phyloP scores from a whole-genome alignment of 2,329 filamentous ascomycete genomes.

The Sporothrix humicola region DNA sequence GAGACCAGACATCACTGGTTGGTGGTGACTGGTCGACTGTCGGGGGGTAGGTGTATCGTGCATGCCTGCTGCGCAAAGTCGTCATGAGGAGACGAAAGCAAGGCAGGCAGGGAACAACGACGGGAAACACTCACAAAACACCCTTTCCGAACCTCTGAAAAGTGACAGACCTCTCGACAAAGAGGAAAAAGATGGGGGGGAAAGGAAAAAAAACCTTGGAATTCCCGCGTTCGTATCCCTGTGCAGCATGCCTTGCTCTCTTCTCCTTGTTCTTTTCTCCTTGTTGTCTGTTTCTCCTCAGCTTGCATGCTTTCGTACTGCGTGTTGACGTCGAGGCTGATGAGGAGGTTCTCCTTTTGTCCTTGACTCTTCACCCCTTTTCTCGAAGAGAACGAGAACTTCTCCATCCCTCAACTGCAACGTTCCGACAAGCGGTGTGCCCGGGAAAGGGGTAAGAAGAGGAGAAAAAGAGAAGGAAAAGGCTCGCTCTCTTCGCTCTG shows the following conservation, averaged over 20 bases:
- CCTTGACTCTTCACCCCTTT: not conserved
- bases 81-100: not conserved
- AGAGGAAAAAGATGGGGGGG: not conserved
- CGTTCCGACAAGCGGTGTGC: conserved; percentile 17
- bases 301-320: not conserved
- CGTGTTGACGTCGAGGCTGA: not conserved
- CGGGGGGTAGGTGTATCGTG: conserved; percentile 14
- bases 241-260: not conserved
- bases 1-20: not conserved
- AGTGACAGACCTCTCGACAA: not conserved
- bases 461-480: not conserved
- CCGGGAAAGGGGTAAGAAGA: not conserved
- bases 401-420: not conserved
- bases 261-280: too few relatives aligned
- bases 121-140: too few relatives aligned
- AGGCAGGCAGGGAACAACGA: not conserved
- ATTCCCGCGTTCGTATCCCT: conserved; percentile 22
- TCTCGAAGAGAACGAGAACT: not conserved
- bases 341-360: not conserved
- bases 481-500: too few relatives aligned
- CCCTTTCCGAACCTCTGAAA: not conserved
- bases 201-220: not conserved
- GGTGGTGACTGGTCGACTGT: not conserved
- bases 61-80: conserved; percentile 1
- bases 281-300: conserved; percentile 14